Conservation (phyloP, 305 asterid species). For the Rubia occidens region DNA sequence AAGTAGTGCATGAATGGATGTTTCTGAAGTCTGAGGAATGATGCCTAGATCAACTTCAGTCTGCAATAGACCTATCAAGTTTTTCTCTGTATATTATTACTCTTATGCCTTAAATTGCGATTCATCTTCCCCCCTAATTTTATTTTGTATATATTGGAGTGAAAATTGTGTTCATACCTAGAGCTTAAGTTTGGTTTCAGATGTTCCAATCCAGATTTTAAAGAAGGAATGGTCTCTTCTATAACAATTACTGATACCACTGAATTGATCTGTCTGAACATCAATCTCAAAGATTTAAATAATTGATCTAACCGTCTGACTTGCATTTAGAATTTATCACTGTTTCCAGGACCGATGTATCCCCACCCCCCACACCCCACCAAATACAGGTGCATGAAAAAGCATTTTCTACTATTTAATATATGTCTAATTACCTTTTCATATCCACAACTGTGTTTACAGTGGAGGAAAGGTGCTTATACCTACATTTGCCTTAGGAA, state of each 20-base stretch:
- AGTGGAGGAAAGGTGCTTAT: slow-evolving; percentile 88
- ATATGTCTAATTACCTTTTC: slow-evolving; percentile 8
- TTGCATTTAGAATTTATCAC: neutral
- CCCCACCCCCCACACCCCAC: too few relatives aligned
- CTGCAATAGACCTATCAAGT: neutral
- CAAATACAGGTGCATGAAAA: neutral
- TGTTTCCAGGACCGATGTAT: neutral
- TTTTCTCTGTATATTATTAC: neutral
- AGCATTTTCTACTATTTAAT: slow-evolving; percentile 3
- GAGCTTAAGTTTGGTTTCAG: neutral
- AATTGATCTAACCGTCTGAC: neutral
- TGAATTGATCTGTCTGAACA: neutral
- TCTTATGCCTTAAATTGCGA: neutral
- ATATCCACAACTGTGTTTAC: slow-evolving; percentile 81
- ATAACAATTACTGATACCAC: too few relatives aligned
- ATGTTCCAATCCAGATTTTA: neutral
- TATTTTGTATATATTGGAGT: neutral
- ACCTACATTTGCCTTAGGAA: slow-evolving; percentile 85
- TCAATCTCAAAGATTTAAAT: neutral
- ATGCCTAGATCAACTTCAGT: neutral
- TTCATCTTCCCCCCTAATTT: neutral
- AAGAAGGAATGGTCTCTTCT: neutral
- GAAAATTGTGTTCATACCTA: neutral
- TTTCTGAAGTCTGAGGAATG: neutral
- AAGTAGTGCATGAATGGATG: neutral